A percentile compares a stretch with the other conserved stretches of the same genome.
These are phyloP conservation scores for Helianthus annuus DNA, from an alignment of 129 eudicot genomes.

Conservation along the genomic window DNA sequence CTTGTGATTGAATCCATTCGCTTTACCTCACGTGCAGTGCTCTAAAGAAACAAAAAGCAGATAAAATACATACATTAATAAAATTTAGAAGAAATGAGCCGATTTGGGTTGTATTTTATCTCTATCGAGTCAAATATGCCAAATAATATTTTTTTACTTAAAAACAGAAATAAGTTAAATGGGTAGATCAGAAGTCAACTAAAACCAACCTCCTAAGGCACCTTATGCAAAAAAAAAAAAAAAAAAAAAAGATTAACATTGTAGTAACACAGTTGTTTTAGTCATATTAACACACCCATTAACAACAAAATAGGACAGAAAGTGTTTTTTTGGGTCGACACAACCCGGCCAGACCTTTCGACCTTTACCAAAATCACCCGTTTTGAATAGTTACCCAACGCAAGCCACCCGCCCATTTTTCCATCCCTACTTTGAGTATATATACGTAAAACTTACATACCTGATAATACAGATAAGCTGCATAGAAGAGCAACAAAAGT, in stretches of 20 bases:
- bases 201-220: neutral
- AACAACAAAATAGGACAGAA: neutral
- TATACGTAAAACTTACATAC: conserved; percentile 27
- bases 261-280: neutral
- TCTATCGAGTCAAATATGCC: neutral
- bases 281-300: neutral
- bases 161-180: neutral
- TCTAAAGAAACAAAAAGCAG: conserved; percentile 41
- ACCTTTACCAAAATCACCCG: neutral
- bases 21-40: conserved; percentile 96
- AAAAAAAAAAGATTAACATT: neutral
- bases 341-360: neutral
- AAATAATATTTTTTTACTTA: neutral
- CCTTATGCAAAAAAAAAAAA: neutral
- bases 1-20: conserved; percentile 85
- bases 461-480: conserved; percentile 96
- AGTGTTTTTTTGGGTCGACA: conserved; percentile 15
- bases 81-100: neutral
- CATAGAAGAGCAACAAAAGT: conserved; percentile 79
- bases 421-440: neutral
- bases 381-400: neutral
- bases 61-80: neutral
- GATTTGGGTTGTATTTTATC: neutral
- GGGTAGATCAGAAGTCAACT: neutral
- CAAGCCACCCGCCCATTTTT: neutral